Percentiles rank a stretch among this genome's conserved stretches.
These are phyloP conservation scores for Colletotrichum acutatum DNA, from an alignment of 2,329 filamentous ascomycete species.

Conservation along the genomic window DNA sequence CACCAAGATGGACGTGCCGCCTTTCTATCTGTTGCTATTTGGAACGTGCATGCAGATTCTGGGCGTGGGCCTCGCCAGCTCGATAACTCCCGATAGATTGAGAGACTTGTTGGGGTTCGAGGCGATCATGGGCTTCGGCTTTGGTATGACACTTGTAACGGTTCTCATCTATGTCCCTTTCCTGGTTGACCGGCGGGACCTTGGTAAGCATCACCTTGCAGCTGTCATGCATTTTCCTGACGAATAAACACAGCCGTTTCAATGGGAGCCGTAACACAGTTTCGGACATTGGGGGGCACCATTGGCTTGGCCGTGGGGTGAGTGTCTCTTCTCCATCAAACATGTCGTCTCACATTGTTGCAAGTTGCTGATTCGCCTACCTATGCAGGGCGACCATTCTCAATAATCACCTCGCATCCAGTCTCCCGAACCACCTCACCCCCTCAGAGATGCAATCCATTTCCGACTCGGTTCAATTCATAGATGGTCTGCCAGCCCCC, in stretches of 20 bases:
- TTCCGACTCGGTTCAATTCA: neutral
- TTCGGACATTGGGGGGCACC: conserved; percentile 50
- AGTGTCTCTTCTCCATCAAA: conserved; percentile 16
- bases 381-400: neutral
- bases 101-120: conserved; percentile 46
- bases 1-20: conserved; percentile 42
- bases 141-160: conserved; percentile 46
- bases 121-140: conserved; percentile 49
- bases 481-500: neutral
- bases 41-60: conserved; percentile 44
- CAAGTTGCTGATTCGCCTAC: neutral
- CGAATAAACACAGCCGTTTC: conserved; percentile 42
- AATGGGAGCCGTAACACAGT: conserved; percentile 50
- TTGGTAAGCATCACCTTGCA: conserved; percentile 38
- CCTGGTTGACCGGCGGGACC: conserved; percentile 44
- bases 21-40: conserved; percentile 44
- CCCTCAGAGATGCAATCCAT: neutral
- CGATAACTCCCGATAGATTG: conserved; percentile 36
- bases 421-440: neutral
- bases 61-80: conserved; percentile 47
- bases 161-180: conserved; percentile 45
- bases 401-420: conserved; percentile 9
- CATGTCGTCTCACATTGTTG: conserved; percentile 8
- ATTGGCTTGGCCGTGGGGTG: conserved; percentile 49
- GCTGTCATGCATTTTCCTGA: neutral